Evolutionary conservation across 306 rosid genomes (phyloP), one percentile per base, ranked within the genome.

Genomic region (Prunus salicina): DNA sequence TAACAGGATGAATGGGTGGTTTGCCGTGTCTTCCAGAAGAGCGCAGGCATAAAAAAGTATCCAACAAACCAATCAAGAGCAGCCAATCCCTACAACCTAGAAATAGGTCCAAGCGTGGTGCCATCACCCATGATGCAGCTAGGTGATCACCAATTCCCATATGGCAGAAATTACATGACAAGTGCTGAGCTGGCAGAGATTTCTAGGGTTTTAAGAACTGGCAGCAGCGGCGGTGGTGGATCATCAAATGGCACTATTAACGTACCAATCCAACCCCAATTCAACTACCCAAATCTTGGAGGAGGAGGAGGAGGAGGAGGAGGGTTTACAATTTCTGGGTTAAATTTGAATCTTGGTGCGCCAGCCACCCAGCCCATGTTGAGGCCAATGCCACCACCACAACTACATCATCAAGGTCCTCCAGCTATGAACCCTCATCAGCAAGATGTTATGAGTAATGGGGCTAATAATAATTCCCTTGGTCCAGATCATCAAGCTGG

Each of bases 1-100:
- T 78, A 81, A 81, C 91, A 91, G 88, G 98, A 93, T 80, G 98
- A 93, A 76, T 93, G 98, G 98, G 98, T 89, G 72, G 96, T 93
- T 6, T 91, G 93, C 80, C 82, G 98, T 12, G 89, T 93, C 6
- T 93, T 93, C 85, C 90, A 88, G 30, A 93, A 93, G 82, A 93
- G 93, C 64, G 91, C 78, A 2, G 96, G 98, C 8, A 84, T 81
- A 22, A 93, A 89, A 64, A 93, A 93, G 67, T 93, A 80, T 77
- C 92, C 93, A 3, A 71, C 92, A 5, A 72, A 69, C 79, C 93
- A 84, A 68, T 25, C 88, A 47, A 88, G 93, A 72, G 78, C 85
- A 56, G 70, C 75, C 43, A 88, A 91, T 46, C 92, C 98, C 28
- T 93, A 83, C 55, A 84, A 67, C 86, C 78, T 91, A 1, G 97